Conservation (phyloP, 2,329 filamentous ascomycete species). For the Xylaria sp. region DNA sequence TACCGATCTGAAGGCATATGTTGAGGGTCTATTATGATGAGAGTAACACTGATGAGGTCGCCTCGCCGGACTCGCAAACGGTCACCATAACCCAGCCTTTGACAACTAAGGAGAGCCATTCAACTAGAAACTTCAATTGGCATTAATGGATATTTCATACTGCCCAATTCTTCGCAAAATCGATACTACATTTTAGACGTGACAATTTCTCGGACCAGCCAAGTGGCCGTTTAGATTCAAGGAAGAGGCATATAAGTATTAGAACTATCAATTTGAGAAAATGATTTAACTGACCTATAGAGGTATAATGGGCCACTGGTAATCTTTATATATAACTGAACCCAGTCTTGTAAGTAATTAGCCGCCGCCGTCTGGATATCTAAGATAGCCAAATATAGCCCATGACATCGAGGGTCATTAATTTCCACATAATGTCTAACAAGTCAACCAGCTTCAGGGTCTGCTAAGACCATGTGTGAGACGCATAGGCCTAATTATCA, state of each 20-base stretch:
- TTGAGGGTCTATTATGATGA: constrained; percentile 34
- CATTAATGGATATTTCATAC: not conserved
- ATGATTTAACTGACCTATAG: not conserved
- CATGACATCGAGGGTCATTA: not conserved
- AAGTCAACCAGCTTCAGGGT: not conserved
- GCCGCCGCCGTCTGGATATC: not conserved
- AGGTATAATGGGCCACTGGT: not conserved
- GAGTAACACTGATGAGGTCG: not conserved
- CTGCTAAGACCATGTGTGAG: not conserved
- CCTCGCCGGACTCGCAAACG: not conserved
- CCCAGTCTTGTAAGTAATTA: constrained; percentile 6
- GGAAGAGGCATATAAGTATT: not conserved
- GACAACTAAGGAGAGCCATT: not conserved
- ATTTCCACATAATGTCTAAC: too few relatives aligned
- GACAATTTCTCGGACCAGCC: not conserved
- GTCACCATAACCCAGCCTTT: not conserved
- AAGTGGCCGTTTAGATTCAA: not conserved
- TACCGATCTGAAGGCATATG: constrained; percentile 41
- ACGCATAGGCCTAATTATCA: constrained; percentile 7
- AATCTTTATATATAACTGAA: not conserved
- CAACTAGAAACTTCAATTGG: not conserved
- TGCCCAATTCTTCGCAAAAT: not conserved
- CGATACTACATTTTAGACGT: not conserved
- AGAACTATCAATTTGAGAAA: not conserved
- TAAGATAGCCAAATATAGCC: constrained; percentile 1